Conservation (phyloP, 768 basidiomycete species). For the Clavulina sp. region DNA sequence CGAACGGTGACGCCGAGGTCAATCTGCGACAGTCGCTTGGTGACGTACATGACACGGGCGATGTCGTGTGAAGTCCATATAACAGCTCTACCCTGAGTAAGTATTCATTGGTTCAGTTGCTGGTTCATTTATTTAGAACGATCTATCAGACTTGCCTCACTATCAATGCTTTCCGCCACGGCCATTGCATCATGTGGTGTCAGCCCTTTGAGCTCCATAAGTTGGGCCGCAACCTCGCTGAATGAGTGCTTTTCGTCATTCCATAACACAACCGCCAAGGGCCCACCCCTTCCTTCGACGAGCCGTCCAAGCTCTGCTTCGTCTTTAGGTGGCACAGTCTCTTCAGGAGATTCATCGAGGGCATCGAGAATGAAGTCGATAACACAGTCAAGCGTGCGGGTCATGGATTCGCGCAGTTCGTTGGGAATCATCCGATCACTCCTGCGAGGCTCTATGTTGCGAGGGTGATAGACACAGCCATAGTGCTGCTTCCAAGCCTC, state of each 20-base stretch:
- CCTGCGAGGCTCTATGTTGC: constrained; percentile 15
- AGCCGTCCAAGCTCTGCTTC: constrained; percentile 35
- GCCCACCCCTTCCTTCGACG: constrained; percentile 9
- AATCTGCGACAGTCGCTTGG: constrained; percentile 64
- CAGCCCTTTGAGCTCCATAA: constrained; percentile 36
- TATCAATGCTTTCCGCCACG: constrained; percentile 47
- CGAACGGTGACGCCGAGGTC: constrained; percentile 85
- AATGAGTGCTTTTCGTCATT: constrained; percentile 96
- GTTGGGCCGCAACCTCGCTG: constrained; percentile 64
- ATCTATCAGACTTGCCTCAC: constrained; percentile 22
- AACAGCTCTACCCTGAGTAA: constrained; percentile 49
- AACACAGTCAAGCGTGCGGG: constrained; percentile 53
- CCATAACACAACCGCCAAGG: constrained; percentile 76
- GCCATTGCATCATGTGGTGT: constrained; percentile 39
- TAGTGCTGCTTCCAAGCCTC: constrained; percentile 67
- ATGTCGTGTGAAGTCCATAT: constrained; percentile 50
- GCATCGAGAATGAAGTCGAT: constrained; percentile 73
- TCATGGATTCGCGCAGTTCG: constrained; percentile 58
- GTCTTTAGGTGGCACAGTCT: constrained; percentile 44
- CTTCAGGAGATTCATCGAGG: constrained; percentile 66
- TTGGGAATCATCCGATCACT: constrained; percentile 34
- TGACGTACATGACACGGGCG: constrained; percentile 50
- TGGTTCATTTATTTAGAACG: neutral
- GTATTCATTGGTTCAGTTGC: neutral
- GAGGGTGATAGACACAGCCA: constrained; percentile 50